A percentile compares a stretch with the other conserved stretches of the same genome.
These are phyloP conservation scores for Stipa capillata DNA, from an alignment of 176 grass and related monocot genomes.

Conservation along the genomic window DNA sequence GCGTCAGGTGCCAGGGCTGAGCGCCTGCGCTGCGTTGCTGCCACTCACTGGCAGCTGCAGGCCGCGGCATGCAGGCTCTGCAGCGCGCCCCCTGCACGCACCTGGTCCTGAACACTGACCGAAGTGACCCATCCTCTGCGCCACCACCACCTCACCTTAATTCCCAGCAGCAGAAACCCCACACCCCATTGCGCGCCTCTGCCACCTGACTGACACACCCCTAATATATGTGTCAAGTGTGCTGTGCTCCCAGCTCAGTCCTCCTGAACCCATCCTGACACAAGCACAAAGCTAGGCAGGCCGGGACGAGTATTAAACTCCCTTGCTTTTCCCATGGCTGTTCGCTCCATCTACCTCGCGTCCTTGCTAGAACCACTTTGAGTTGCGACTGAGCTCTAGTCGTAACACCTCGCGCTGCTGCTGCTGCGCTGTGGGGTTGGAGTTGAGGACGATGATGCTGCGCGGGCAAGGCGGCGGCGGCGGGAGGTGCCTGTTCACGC, in stretches of 20 bases:
- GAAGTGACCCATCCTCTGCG: conserved; percentile 81
- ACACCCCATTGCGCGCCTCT: background rate
- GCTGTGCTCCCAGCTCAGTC: background rate
- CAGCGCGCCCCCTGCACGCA: background rate
- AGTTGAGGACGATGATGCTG: conserved; percentile 46
- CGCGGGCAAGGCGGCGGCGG: conserved; percentile 23
- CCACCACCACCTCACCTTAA: conserved; percentile 18
- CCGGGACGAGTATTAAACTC: background rate
- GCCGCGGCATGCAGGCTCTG: conserved; percentile 14
- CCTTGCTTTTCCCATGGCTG: background rate
- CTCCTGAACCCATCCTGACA: background rate
- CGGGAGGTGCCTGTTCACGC: conserved; percentile 55
- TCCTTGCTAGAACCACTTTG: background rate
- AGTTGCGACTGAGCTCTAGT: background rate
- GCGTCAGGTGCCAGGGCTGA: background rate
- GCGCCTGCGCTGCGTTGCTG: no score
- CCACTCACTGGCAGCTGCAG: background rate
- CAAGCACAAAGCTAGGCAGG: background rate
- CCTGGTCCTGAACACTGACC: conserved; percentile 42
- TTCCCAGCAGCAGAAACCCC: background rate
- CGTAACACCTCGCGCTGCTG: background rate
- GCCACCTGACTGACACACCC: conserved; percentile 1
- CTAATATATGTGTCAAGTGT: background rate
- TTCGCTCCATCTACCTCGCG: background rate
- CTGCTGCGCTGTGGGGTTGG: background rate